A percentile compares a stretch with the other conserved stretches of the same genome.
phyloP scores from a whole-genome alignment of 192 early-diverging fungal species.

The Umbelopsis vinacea region DNA sequence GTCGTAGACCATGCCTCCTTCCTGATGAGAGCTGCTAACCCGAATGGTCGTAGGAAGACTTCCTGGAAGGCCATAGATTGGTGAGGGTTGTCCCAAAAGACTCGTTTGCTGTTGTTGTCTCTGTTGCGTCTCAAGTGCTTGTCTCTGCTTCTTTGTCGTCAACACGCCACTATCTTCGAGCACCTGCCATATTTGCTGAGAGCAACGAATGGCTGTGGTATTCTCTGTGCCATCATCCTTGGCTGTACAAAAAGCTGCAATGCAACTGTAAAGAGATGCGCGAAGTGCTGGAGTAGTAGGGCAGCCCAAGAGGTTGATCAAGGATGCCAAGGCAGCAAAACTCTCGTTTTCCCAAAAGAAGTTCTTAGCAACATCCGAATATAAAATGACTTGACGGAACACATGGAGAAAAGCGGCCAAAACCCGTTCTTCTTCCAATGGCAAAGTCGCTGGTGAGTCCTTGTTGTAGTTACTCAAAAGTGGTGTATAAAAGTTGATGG shows the following conservation, averaged over 20 bases:
- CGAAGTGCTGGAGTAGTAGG: conserved; percentile 80
- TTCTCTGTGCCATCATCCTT: conserved; percentile 44
- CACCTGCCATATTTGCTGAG: conserved; percentile 75
- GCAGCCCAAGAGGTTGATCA: conserved; percentile 84
- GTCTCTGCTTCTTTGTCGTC: conserved; percentile 55
- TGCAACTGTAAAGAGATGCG: conserved; percentile 75
- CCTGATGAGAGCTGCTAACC: conserved; percentile 46
- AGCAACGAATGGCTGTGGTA: conserved; percentile 58
- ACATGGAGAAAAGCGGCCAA: conserved; percentile 80
- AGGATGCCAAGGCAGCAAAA: conserved; percentile 65
- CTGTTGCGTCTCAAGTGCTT: not conserved
- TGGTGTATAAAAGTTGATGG: conserved; percentile 69
- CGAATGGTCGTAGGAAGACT: conserved; percentile 18
- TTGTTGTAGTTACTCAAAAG: conserved; percentile 50
- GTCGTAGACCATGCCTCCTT: conserved; percentile 79
- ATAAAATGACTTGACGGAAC: conserved; percentile 74
- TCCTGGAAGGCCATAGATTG: not conserved
- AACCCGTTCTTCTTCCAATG: conserved; percentile 71
- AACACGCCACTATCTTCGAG: conserved; percentile 71
- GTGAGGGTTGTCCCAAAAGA: conserved; percentile 25
- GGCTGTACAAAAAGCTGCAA: conserved; percentile 82
- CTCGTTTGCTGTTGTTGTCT: conserved; percentile 30
- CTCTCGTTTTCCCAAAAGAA: conserved; percentile 72
- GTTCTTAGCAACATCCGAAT: conserved; percentile 71
- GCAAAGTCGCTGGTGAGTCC: conserved; percentile 45